Percentiles rank a stretch among this genome's conserved stretches.
Conservation (phyloP, 495 filamentous ascomycete genomes). For the Neurospora tetraspora region DNA sequence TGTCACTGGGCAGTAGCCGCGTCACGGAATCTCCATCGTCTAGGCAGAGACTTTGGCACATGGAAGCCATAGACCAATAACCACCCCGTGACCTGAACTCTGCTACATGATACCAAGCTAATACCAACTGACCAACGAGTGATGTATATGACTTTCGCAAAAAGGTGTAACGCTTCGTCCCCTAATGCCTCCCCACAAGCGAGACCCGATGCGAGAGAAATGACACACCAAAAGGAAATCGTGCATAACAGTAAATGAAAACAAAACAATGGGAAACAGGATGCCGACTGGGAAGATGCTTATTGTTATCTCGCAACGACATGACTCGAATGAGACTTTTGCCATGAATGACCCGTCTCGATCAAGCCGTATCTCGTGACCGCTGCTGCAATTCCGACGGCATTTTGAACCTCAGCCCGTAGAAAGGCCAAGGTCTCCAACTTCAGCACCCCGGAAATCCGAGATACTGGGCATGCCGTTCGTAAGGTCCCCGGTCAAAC, state of each 20-base stretch:
- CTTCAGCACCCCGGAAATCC: slow-evolving; percentile 12
- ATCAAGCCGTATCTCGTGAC: slow-evolving; percentile 8
- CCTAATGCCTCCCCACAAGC: slow-evolving; percentile 35
- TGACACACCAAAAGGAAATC: slow-evolving; percentile 11
- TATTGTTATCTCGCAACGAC: slow-evolving; percentile 8
- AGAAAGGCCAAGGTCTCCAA: slow-evolving; percentile 6
- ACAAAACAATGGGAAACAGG: slow-evolving; percentile 10
- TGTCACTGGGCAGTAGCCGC: background rate
- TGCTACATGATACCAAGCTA: background rate
- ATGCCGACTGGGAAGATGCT: slow-evolving; percentile 9
- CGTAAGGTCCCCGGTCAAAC: slow-evolving; percentile 9
- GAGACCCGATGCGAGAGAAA: slow-evolving; percentile 24
- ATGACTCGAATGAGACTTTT: background rate
- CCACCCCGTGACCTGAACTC: background rate
- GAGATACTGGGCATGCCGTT: slow-evolving; percentile 28
- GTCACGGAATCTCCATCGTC: background rate
- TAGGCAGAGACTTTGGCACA: background rate
- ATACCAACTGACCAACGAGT: background rate
- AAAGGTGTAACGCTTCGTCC: slow-evolving; percentile 17
- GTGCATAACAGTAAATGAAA: slow-evolving; percentile 16
- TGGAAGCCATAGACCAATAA: background rate
- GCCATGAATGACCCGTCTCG: background rate
- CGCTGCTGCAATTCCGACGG: slow-evolving; percentile 5
- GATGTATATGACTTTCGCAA: background rate
- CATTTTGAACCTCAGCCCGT: slow-evolving; percentile 1